Percentiles rank a stretch among this genome's conserved stretches.
Conservation (phyloP, 1,284 basidiomycete genomes). For the Coriolopsis trogii region DNA sequence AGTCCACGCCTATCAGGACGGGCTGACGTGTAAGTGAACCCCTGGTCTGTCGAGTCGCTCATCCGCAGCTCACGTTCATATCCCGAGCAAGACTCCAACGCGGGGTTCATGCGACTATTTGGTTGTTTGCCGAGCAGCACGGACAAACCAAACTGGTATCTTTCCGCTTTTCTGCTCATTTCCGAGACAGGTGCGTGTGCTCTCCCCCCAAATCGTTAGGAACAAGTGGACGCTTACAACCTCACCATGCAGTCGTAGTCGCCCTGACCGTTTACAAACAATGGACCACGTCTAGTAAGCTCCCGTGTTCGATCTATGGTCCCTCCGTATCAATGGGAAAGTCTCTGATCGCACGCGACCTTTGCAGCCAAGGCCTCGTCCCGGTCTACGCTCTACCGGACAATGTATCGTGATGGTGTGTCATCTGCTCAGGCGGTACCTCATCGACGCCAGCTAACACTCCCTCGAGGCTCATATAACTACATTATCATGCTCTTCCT, state of each 20-base stretch:
- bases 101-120: background rate
- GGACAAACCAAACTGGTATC: slow-evolving; percentile 2
- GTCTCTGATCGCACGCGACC: background rate
- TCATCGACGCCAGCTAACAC: too few relatives aligned
- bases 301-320: background rate
- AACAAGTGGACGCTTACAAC: background rate
- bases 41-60: background rate
- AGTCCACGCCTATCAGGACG: background rate
- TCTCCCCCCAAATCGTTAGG: background rate
- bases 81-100: background rate
- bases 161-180: slow-evolving; percentile 4
- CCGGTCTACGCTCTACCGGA: slow-evolving; percentile 3
- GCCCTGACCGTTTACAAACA: slow-evolving; percentile 12
- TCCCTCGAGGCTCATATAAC: slow-evolving; percentile 9
- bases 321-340: too few relatives aligned
- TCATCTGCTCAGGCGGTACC: too few relatives aligned
- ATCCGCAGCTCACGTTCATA: too few relatives aligned
- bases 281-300: slow-evolving; percentile 1
- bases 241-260: slow-evolving; percentile 4
- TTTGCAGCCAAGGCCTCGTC: background rate
- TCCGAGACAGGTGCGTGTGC: slow-evolving; percentile 2
- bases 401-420: slow-evolving; percentile 14
- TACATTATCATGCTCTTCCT: slow-evolving; percentile 3
- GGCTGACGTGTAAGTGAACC: background rate
- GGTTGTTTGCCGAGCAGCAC: slow-evolving; percentile 8